Conservation (phyloP, 2,329 filamentous ascomycete species). For the Rhexocercosporidium sp. region DNA sequence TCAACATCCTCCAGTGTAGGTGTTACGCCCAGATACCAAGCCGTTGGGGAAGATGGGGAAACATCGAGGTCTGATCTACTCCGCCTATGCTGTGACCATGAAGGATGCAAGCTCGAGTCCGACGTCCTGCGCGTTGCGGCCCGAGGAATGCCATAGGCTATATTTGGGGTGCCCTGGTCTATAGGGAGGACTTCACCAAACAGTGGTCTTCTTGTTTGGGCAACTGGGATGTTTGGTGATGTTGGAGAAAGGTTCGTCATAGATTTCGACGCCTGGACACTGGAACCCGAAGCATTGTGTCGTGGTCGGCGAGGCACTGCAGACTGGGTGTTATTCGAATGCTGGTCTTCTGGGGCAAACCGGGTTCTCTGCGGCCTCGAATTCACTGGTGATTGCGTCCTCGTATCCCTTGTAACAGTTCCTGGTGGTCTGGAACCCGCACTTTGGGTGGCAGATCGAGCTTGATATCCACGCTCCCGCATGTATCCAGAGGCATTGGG, state of each 20-base stretch:
- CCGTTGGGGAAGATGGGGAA: slow-evolving; percentile 68
- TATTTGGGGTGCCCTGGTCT: slow-evolving; percentile 55
- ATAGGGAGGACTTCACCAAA: slow-evolving; percentile 78
- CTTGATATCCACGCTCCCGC: slow-evolving; percentile 36
- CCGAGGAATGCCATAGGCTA: slow-evolving; percentile 63
- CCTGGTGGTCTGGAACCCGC: slow-evolving; percentile 30
- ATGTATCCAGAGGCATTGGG: slow-evolving; percentile 29
- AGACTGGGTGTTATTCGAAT: slow-evolving; percentile 60
- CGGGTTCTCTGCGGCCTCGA: slow-evolving; percentile 50
- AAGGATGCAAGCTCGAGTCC: slow-evolving; percentile 69
- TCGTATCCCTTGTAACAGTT: slow-evolving; percentile 30
- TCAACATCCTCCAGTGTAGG: slow-evolving; percentile 48
- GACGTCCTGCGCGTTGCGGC: slow-evolving; percentile 66
- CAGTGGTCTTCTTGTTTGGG: slow-evolving; percentile 57
- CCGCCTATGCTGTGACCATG: slow-evolving; percentile 51
- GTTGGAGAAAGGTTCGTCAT: slow-evolving; percentile 49
- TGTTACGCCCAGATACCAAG: slow-evolving; percentile 62
- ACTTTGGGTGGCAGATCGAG: slow-evolving; percentile 37
- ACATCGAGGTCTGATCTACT: slow-evolving; percentile 60
- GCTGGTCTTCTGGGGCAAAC: slow-evolving; percentile 55
- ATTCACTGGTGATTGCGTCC: slow-evolving; percentile 31
- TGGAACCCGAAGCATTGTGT: slow-evolving; percentile 41
- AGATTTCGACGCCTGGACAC: slow-evolving; percentile 50
- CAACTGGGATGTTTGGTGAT: slow-evolving; percentile 35
- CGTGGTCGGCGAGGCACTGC: slow-evolving; percentile 65